Conservation (phyloP, 1,139 yeast genomes). For the Candida frijolesensis region DNA sequence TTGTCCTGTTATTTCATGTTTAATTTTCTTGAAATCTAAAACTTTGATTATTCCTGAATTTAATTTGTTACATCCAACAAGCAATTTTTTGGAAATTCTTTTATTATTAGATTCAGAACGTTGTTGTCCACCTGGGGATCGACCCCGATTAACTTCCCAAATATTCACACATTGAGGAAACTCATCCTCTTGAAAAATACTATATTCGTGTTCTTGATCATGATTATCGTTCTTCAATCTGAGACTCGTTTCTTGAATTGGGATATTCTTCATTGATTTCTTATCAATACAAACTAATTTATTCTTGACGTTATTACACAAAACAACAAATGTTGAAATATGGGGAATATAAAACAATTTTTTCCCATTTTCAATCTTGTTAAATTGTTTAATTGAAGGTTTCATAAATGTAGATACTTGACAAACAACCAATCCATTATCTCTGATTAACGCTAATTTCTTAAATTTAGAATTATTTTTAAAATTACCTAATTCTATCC, state of each 20-base stretch:
- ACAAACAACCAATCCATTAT: conserved; percentile 51
- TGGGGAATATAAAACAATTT: conserved; percentile 35
- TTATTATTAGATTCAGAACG: conserved; percentile 28
- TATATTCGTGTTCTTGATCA: conserved; percentile 9
- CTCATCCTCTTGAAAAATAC: conserved; percentile 35
- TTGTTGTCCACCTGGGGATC: conserved; percentile 7
- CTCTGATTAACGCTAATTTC: conserved; percentile 43
- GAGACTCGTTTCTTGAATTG: conserved; percentile 24
- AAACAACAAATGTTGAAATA: conserved; percentile 38
- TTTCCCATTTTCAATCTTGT: conserved; percentile 41
- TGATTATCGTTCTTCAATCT: conserved; percentile 16
- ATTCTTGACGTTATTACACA: conserved; percentile 29
- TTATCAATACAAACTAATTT: conserved; percentile 38
- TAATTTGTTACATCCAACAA: conserved; percentile 41
- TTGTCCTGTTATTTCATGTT: conserved; percentile 17
- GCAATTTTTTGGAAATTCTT: conserved; percentile 33
- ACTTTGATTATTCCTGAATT: conserved; percentile 42
- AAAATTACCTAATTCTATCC: conserved; percentile 18
- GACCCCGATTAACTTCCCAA: conserved; percentile 28
- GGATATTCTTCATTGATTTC: conserved; percentile 25
- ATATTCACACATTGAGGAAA: conserved; percentile 37
- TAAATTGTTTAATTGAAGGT: conserved; percentile 35
- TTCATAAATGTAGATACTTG: conserved; percentile 28
- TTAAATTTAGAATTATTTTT: conserved; percentile 6
- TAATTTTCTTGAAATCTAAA: conserved; percentile 36